Evolutionary conservation across 306 rosid species (phyloP).

Genomic region (Sesbania bispinosa): DNA sequence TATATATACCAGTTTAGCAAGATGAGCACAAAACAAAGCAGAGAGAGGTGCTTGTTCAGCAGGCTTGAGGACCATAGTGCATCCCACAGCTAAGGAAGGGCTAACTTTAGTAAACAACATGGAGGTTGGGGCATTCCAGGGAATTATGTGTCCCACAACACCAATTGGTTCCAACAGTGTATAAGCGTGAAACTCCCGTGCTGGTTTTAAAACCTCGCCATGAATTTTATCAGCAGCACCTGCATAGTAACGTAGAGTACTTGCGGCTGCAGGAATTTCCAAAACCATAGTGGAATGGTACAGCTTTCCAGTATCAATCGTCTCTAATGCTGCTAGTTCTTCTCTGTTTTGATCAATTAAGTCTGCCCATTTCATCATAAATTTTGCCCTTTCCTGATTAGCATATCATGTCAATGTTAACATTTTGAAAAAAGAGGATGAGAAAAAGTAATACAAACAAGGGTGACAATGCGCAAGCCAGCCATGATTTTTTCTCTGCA

Average conservation of each 20-base stretch:
- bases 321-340: constrained; percentile 67
- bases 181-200: constrained; percentile 51
- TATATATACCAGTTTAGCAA: constrained; percentile 71
- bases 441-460: too few species aligned
- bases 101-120: constrained; percentile 48
- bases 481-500: too few species aligned
- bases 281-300: constrained; percentile 30
- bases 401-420: background rate
- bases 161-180: constrained; percentile 74
- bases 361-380: constrained; percentile 59
- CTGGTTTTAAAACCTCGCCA: constrained; percentile 58
- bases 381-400: constrained; percentile 54
- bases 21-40: constrained; percentile 70
- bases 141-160: constrained; percentile 73
- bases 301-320: constrained; percentile 64
- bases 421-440: too few species aligned
- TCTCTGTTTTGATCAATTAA: constrained; percentile 53
- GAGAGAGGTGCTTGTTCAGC: constrained; percentile 89
- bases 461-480: too few species aligned
- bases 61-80: constrained; percentile 83
- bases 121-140: constrained; percentile 69
- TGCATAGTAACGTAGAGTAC: constrained; percentile 59
- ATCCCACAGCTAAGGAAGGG: constrained; percentile 80
- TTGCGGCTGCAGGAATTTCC: constrained; percentile 53
- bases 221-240: constrained; percentile 92